phyloP scores from a whole-genome alignment of 208 protist genomes.

The Naegleria lovaniensis region DNA sequence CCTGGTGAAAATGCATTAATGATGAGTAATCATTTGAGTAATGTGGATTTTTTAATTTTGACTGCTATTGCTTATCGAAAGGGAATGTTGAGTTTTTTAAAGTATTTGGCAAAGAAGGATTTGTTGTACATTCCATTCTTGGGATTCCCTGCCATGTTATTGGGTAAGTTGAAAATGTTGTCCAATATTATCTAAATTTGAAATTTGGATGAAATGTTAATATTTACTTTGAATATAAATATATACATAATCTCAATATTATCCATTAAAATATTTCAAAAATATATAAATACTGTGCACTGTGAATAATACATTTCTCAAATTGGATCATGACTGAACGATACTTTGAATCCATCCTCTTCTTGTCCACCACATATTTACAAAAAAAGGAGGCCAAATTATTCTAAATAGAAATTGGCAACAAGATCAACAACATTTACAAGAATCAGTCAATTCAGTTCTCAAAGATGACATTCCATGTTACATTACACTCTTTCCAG shows the following conservation, averaged over 20 bases:
- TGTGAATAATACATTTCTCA: no score
- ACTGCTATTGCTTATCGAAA: background rate
- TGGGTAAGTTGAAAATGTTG: background rate
- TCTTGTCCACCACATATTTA: no score
- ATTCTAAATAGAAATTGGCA: background rate
- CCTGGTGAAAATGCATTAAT: background rate
- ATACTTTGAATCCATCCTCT: no score
- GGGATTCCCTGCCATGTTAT: background rate
- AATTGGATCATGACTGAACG: no score
- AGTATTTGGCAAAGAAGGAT: constrained; percentile 8
- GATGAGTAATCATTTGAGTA: constrained; percentile 4
- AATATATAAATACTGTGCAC: no score
- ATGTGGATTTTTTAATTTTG: background rate
- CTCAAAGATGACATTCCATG: background rate
- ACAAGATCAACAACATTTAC: background rate
- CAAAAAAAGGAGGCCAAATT: background rate
- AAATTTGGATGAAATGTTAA: no score
- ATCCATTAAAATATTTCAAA: no score
- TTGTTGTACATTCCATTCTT: background rate
- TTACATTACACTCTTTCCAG: background rate
- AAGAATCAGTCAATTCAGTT: background rate
- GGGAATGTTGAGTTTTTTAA: background rate
- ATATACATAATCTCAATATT: no score
- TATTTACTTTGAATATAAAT: no score
- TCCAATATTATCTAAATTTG: no score